These are phyloP conservation scores for Schwanniomyces sp. DNA, from an alignment of 805 yeast genomes.

Conservation along the genomic window DNA sequence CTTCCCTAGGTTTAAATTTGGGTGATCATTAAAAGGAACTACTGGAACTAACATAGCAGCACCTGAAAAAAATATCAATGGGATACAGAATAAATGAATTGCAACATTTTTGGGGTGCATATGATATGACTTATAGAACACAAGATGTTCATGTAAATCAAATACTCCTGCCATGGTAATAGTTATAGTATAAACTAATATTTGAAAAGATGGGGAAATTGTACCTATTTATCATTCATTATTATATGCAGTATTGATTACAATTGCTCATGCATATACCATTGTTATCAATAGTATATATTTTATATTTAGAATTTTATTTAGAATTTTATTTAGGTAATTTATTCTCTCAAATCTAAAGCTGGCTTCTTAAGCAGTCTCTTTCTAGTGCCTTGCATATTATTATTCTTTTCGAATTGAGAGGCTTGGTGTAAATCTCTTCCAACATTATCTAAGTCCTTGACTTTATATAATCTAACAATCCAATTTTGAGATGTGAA, in stretches of 20 bases:
- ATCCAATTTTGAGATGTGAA: conserved; percentile 96
- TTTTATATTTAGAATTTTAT: too few relatives aligned
- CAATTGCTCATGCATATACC: not conserved
- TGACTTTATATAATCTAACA: conserved; percentile 90
- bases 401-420: conserved; percentile 43
- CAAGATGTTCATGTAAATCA: conserved; percentile 38
- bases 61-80: conserved; percentile 63
- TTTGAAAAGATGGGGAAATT: conserved; percentile 3
- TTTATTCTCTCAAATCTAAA: conserved; percentile 49
- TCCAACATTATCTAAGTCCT: conserved; percentile 84
- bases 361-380: conserved; percentile 51
- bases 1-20: conserved; percentile 47
- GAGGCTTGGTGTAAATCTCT: conserved; percentile 67
- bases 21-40: conserved; percentile 14
- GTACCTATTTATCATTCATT: not conserved
- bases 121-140: conserved; percentile 50
- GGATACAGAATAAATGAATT: conserved; percentile 80
- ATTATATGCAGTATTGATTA: not conserved
- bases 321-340: not conserved
- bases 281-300: not conserved
- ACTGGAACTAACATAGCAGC: conserved; percentile 38
- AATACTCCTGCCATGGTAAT: conserved; percentile 29
- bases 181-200: not conserved
- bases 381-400: conserved; percentile 38
- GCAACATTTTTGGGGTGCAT: conserved; percentile 59